These are phyloP conservation scores for Calophaca sinica DNA, from an alignment of 306 rosid species.

Conservation along the genomic window DNA sequence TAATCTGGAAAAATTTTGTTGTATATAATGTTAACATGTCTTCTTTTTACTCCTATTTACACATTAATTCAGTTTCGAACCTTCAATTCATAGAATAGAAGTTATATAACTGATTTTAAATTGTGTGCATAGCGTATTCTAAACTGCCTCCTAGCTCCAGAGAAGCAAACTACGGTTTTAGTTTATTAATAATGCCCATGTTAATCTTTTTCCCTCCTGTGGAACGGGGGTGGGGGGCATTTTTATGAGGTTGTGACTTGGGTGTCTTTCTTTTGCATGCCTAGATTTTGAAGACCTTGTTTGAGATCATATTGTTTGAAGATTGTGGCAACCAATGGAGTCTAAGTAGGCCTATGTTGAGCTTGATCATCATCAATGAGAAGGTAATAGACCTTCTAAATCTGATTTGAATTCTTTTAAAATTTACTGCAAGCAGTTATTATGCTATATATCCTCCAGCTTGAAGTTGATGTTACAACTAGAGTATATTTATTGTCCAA, in stretches of 20 bases:
- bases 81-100: constrained; percentile 26
- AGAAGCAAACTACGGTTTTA: no score
- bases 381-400: constrained; percentile 60
- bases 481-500: constrained; percentile 8
- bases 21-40: constrained; percentile 8
- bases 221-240: background rate
- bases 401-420: background rate
- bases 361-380: constrained; percentile 89
- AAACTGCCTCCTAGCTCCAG: background rate
- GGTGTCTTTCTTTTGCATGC: constrained; percentile 45
- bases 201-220: no score
- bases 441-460: background rate
- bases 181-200: no score
- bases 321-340: constrained; percentile 96
- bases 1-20: constrained; percentile 6
- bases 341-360: constrained; percentile 96
- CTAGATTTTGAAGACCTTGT: constrained; percentile 87
- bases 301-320: constrained; percentile 90
- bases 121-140: background rate
- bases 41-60: constrained; percentile 17
- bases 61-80: constrained; percentile 27
- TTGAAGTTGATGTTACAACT: constrained; percentile 14
- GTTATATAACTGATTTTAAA: constrained; percentile 18
- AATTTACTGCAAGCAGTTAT: constrained; percentile 18
- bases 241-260: constrained; percentile 38